A percentile compares a stretch with the other conserved stretches of the same genome.
Evolutionary conservation across 2,329 filamentous ascomycete genomes (phyloP).

Genomic region (Pseudogymnoascus sp.): DNA sequence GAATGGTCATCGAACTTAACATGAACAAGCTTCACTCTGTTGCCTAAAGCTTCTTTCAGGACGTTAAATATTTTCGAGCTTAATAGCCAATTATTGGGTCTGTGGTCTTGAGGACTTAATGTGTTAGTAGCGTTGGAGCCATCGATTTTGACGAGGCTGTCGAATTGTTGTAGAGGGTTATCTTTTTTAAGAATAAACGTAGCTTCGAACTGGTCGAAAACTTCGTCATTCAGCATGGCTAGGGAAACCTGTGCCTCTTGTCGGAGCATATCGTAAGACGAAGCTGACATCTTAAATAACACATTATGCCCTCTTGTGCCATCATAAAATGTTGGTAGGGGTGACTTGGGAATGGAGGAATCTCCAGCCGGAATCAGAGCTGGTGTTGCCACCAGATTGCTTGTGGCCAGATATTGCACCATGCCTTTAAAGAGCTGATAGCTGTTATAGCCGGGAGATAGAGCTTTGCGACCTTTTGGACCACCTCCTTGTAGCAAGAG

Average conservation of each 20-base stretch:
- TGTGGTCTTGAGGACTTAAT: slow-evolving; percentile 21
- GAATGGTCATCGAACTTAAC: slow-evolving; percentile 37
- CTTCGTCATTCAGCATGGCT: slow-evolving; percentile 63
- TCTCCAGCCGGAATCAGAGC: slow-evolving; percentile 41
- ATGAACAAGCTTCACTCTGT: slow-evolving; percentile 64
- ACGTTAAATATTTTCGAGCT: slow-evolving; percentile 54
- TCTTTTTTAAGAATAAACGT: slow-evolving; percentile 66
- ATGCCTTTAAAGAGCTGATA: slow-evolving; percentile 93
- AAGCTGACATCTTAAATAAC: slow-evolving; percentile 81
- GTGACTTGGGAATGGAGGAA: slow-evolving; percentile 36
- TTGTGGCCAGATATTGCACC: slow-evolving; percentile 75
- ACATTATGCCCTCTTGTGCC: slow-evolving; percentile 67
- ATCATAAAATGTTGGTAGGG: slow-evolving; percentile 70
- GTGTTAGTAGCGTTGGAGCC: not conserved
- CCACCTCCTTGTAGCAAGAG: slow-evolving; percentile 73
- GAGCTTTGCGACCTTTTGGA: slow-evolving; percentile 58
- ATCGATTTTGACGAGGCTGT: slow-evolving; percentile 37
- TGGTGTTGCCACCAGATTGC: slow-evolving; percentile 62
- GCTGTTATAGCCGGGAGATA: slow-evolving; percentile 76
- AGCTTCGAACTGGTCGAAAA: slow-evolving; percentile 72
- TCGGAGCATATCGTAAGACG: slow-evolving; percentile 69
- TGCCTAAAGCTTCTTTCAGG: slow-evolving; percentile 63
- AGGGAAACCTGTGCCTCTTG: slow-evolving; percentile 69
- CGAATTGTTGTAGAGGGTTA: slow-evolving; percentile 47
- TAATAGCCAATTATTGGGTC: slow-evolving; percentile 28